Conservation (phyloP, 345 rosid genomes). For the Ricinus communis region DNA sequence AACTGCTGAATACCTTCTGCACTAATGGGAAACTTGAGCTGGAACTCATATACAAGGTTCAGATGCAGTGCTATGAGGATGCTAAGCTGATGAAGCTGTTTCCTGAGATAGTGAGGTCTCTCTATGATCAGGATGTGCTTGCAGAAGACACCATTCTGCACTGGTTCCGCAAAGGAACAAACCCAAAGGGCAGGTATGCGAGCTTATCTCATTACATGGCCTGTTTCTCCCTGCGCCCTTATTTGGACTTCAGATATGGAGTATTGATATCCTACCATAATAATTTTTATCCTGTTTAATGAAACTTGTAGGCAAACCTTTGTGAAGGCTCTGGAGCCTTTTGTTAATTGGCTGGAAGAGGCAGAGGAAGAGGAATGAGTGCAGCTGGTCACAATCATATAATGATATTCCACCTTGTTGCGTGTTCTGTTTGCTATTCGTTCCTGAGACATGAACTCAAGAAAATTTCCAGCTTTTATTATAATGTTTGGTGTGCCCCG, state of each 20-base stretch:
- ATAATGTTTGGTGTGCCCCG: conserved; percentile 18
- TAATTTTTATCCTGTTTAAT: too few relatives aligned
- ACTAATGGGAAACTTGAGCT: conserved; percentile 85
- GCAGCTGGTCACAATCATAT: background rate
- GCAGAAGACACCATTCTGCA: conserved; percentile 90
- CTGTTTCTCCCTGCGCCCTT: too few relatives aligned
- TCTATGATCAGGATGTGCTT: conserved; percentile 92
- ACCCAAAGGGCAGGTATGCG: conserved; percentile 88
- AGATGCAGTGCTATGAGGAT: conserved; percentile 98
- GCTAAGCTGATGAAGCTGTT: conserved; percentile 97
- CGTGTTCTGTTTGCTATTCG: background rate
- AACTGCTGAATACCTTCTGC: conserved; percentile 74
- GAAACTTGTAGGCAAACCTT: conserved; percentile 63
- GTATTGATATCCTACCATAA: too few relatives aligned
- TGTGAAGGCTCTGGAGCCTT: conserved; percentile 91
- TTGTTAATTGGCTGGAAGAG: conserved; percentile 96
- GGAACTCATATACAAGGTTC: conserved; percentile 92
- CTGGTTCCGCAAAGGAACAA: conserved; percentile 92
- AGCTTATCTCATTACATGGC: background rate
- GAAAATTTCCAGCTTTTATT: conserved; percentile 10
- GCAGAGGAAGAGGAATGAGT: conserved; percentile 93
- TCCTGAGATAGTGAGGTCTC: conserved; percentile 81
- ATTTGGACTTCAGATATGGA: too few relatives aligned
- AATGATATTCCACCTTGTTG: background rate
- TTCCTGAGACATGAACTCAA: background rate